Evolutionary conservation across 164 flowering plant species (phyloP), one percentile per base, ranked within the genome.

Genomic region (Tinospora cordifolia): DNA sequence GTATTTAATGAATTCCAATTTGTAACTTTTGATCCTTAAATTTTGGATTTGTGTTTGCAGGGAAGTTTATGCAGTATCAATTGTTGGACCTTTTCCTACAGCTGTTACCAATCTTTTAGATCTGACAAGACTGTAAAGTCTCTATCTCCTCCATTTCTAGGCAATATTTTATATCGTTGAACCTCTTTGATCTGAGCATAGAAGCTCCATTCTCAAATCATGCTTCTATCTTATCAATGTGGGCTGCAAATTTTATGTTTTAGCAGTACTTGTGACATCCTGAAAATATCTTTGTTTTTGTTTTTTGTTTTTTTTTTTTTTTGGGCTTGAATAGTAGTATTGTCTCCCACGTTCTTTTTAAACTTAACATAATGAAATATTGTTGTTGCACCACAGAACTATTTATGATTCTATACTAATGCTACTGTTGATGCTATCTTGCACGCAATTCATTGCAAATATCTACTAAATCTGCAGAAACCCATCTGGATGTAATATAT

Each of bases 51-150:
- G 74, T 30, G n/a, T 54, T 74, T 81, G 78, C 88, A 94, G 99
- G 82, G 96, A 94, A 82, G 97, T 89, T 57, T 92, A 90, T 85
- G 99, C 97, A 17, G 97, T 94, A 44, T 94, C 99, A n/a, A 88
- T 94, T 75, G 96, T 90, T 58, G 99, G 98, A 63, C 93, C 96
- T 22, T 94, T 92, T 75, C 97, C 99, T 13, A 81, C 85, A 72
- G 92, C 98, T 69, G 99, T 92, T 17, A 94, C 99, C 70, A 94
- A 86, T 83, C 84, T 94, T 60, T 68, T 89, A 84, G 98, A 94
- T 80, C 87, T 94, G 66, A 88, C 93, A 9, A 84, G 88, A 76
- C 88, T 92, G 98, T 94, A 84, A 51, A 82, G 91, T 24, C 22
- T 63, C 27, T 27, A 44, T 0, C 17, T 10, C n/a, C 6, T 68